These are phyloP conservation scores for Globisporangium nodosum DNA, from an alignment of 352 stramenopile species.

Conservation along the genomic window DNA sequence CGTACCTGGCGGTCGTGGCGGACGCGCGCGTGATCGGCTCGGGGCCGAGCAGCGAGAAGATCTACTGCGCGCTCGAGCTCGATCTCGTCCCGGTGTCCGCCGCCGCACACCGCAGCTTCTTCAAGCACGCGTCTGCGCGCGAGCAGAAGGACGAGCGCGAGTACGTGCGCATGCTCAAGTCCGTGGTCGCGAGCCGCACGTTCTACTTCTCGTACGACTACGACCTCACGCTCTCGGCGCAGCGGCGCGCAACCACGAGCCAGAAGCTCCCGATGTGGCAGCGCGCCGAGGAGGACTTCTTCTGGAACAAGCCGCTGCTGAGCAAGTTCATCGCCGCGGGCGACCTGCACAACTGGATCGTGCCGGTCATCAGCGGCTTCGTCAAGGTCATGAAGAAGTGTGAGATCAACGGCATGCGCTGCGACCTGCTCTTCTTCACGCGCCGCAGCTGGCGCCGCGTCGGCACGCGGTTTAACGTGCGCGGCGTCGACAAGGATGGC, in stretches of 20 bases:
- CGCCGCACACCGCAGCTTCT: constrained; percentile 40
- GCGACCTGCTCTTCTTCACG: constrained; percentile 69
- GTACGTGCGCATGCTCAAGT: constrained; percentile 57
- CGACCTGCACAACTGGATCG: constrained; percentile 54
- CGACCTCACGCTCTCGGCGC: constrained; percentile 55
- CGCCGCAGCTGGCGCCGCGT: constrained; percentile 72
- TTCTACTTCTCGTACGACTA: constrained; percentile 76
- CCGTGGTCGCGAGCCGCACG: constrained; percentile 35
- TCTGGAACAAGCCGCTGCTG: constrained; percentile 88
- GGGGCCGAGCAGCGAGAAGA: constrained; percentile 46
- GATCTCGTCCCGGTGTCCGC: constrained; percentile 47
- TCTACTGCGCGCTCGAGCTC: constrained; percentile 51
- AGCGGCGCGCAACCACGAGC: constrained; percentile 29
- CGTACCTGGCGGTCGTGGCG: constrained; percentile 50
- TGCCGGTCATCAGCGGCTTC: constrained; percentile 63
- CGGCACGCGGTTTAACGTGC: constrained; percentile 89
- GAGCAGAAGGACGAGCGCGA: constrained; percentile 48
- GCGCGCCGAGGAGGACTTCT: constrained; percentile 86
- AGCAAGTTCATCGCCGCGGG: constrained; percentile 31
- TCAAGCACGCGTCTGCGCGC: constrained; percentile 43
- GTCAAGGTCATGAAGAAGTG: constrained; percentile 68
- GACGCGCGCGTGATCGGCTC: constrained; percentile 58
- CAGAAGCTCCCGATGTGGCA: constrained; percentile 35
- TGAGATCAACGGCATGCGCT: constrained; percentile 49
- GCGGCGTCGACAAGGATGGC: constrained; percentile 87